Evolutionary conservation across 148 eudicot species (phyloP).

Genomic region (Drosera capensis): DNA sequence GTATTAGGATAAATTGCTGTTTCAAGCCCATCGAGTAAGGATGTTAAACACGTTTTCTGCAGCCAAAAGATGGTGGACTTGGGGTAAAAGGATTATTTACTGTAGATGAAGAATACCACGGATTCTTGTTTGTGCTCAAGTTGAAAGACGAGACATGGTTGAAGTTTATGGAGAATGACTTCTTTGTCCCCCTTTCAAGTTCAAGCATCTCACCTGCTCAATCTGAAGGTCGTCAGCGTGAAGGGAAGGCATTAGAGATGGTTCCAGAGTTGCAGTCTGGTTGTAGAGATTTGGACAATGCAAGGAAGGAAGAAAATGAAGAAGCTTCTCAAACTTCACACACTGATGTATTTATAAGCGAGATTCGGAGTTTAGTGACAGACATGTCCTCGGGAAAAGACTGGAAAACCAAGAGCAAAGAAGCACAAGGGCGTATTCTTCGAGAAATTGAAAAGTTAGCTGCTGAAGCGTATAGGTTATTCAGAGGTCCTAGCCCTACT

Average conservation of each 20-base stretch:
- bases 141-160: conserved; percentile 61
- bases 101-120: conserved; percentile 31
- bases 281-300: conserved; percentile 9
- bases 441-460: conserved; percentile 95
- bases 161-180: conserved; percentile 66
- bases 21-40: background rate
- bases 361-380: conserved; percentile 56
- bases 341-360: conserved; percentile 58
- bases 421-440: conserved; percentile 72
- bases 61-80: conserved; percentile 44
- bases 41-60: conserved; percentile 12
- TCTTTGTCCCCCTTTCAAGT: conserved; percentile 47
- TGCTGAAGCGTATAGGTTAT: conserved; percentile 91
- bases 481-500: conserved; percentile 46
- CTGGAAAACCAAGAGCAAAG: conserved; percentile 52
- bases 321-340: conserved; percentile 26
- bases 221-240: conserved; percentile 9
- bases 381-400: conserved; percentile 57
- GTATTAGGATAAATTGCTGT: background rate
- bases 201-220: conserved; percentile 10
- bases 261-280: conserved; percentile 4
- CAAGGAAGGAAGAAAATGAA: conserved; percentile 18
- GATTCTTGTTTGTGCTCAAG: conserved; percentile 72
- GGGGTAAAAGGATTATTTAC: conserved; percentile 49
- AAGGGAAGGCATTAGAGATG: conserved; percentile 8